Evolutionary conservation across 164 flowering plant genomes (phyloP).

Genomic region (Berberis vulgaris): DNA sequence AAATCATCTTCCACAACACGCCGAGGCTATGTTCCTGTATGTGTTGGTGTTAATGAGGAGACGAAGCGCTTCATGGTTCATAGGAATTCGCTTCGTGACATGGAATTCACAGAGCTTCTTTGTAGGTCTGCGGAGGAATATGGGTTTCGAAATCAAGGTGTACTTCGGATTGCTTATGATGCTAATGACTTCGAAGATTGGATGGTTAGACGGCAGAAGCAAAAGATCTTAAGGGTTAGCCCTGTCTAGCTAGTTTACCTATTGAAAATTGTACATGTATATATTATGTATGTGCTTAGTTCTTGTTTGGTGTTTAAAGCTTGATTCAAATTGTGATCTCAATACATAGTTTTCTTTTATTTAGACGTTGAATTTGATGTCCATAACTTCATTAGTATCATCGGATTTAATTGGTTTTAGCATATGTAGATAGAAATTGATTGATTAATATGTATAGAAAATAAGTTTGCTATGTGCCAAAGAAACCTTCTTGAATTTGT

Average conservation of each 20-base stretch:
- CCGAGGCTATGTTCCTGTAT: slow-evolving; percentile 36
- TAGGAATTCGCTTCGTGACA: slow-evolving; percentile 18
- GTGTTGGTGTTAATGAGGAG: slow-evolving; percentile 31
- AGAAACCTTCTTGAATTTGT: too few relatives aligned
- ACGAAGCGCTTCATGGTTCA: slow-evolving; percentile 38
- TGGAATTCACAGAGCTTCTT: slow-evolving; percentile 32
- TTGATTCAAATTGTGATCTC: too few relatives aligned
- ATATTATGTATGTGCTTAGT: background rate
- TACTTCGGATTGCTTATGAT: slow-evolving; percentile 37
- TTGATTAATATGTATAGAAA: too few relatives aligned
- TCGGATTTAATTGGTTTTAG: too few relatives aligned
- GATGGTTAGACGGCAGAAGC: slow-evolving; percentile 13
- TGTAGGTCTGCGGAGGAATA: slow-evolving; percentile 44
- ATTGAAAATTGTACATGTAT: background rate
- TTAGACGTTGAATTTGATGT: too few relatives aligned
- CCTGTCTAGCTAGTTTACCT: background rate
- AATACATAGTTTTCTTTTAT: too few relatives aligned
- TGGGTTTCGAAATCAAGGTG: slow-evolving; percentile 36
- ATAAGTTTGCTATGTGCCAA: too few relatives aligned
- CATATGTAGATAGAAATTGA: too few relatives aligned
- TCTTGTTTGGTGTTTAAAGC: background rate
- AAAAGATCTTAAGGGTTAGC: slow-evolving; percentile 8
- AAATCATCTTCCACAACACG: slow-evolving; percentile 14
- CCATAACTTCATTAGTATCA: too few relatives aligned
- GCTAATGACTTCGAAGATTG: slow-evolving; percentile 39